Percentiles rank a stretch among this genome's conserved stretches.
phyloP scores from a whole-genome alignment of 140 eudicot genomes.

The Stevia rebaudiana region DNA sequence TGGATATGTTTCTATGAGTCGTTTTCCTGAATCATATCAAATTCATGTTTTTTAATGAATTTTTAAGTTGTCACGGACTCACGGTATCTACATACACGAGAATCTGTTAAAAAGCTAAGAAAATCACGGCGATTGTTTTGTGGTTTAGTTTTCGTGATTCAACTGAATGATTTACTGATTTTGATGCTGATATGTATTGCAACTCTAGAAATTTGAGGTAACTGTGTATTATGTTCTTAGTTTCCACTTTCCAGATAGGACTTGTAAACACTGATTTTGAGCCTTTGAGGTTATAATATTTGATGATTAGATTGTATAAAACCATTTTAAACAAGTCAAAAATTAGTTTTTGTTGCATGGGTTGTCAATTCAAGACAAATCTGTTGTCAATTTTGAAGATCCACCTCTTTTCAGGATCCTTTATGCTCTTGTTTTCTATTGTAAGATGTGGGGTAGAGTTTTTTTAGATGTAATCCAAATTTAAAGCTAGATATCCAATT shows the following conservation, averaged over 20 bases:
- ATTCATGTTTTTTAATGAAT: not conserved
- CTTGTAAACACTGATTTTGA: not conserved
- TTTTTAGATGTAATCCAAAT: not conserved
- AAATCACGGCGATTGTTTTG: not conserved
- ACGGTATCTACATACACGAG: not conserved
- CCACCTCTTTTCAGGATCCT: not conserved
- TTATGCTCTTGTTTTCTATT: not conserved
- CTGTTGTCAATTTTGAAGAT: conserved; percentile 11
- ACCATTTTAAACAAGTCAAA: not conserved
- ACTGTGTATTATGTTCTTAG: conserved; percentile 1
- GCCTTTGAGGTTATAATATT: not conserved
- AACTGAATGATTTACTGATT: not conserved
- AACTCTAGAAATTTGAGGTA: not conserved
- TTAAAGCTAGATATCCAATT: not conserved
- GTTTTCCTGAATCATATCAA: not conserved
- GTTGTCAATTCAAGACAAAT: not conserved
- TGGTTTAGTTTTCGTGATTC: not conserved
- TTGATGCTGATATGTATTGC: not conserved
- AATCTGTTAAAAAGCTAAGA: not conserved
- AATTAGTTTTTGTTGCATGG: not conserved
- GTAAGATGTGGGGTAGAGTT: not conserved
- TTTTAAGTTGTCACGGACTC: not conserved
- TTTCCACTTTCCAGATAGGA: not conserved
- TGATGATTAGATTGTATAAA: not conserved
- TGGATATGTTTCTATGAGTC: not conserved